Evolutionary conservation across 768 basidiomycete genomes (phyloP), one percentile per base, ranked within the genome.

Genomic region (Tephrocybe sp.): DNA sequence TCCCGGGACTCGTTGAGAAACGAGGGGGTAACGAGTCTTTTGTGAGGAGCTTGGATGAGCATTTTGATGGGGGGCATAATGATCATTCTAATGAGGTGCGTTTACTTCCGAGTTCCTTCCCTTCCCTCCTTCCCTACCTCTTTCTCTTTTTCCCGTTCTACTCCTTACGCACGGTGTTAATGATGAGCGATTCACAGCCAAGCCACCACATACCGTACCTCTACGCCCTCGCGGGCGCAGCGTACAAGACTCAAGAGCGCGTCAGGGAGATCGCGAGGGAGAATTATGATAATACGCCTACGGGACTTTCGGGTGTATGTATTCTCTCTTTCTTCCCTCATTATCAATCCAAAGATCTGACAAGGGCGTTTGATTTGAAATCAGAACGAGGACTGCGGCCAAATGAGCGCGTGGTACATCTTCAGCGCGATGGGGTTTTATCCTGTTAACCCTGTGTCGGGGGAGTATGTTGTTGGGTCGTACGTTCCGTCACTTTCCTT

Each of bases 361-460:
- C 30, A 8, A n/a, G n/a, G n/a, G n/a, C n/a, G n/a, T n/a, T 25
- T 12, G 9, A 18, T 34, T 37, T 44, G 5, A 6, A 44, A 8
- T 46, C 52, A 90, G 86, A 93, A 92, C 58, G 90, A 93, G 63
- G 90, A 93, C 61, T 92, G 89, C 54, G 89, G 90, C 1, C 90
- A 93, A 62, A 92, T 92, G 90, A 89, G 86, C 58, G 87, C 89
- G 0, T 92, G 90, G 90, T 92, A 84, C 58, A 75, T 92, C 12
- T 92, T 90, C 69, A 84, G 82, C 42, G 82, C 88, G 0, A 74
- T 93, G 65, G 89, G 90, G 1, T 88, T 92, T 64, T 92, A 92
- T 57, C 89, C 88, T 26, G 88, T 92, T 34, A 86, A 92, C 60
- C 90, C 90, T 0, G 86, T 85, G 0, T 87, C 85, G 0, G 83